These are phyloP conservation scores for Cladosporium sp. DNA, from an alignment of 2,329 filamentous ascomycete genomes.

Conservation along the genomic window DNA sequence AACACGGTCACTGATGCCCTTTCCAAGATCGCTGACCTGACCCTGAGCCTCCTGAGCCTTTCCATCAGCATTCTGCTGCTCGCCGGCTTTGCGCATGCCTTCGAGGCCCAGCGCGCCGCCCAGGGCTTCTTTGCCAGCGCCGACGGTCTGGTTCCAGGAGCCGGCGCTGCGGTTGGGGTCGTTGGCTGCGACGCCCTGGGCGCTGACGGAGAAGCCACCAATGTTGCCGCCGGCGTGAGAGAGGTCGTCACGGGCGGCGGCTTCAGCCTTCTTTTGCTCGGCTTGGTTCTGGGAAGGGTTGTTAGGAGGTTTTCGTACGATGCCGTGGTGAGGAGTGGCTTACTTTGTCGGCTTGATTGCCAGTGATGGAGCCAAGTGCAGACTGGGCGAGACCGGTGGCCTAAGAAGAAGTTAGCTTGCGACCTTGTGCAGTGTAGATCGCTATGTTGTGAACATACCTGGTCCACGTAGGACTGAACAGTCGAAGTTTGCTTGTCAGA, in stretches of 20 bases:
- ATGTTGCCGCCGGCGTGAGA: conserved; percentile 72
- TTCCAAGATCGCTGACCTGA: conserved; percentile 69
- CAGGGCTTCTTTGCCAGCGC: conserved; percentile 74
- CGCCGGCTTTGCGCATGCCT: conserved; percentile 68
- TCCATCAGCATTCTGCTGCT: conserved; percentile 73
- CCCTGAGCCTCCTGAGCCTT: conserved; percentile 79
- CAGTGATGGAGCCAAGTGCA: conserved; percentile 67
- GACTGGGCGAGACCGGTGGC: conserved; percentile 70
- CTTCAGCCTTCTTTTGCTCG: conserved; percentile 61
- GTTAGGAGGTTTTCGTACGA: not conserved
- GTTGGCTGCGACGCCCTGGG: conserved; percentile 68
- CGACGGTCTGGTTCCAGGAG: conserved; percentile 84
- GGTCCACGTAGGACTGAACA: conserved; percentile 66
- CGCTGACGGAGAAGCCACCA: conserved; percentile 66
- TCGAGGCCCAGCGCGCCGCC: conserved; percentile 74
- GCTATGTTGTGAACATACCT: conserved; percentile 6
- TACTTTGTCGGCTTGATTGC: conserved; percentile 64
- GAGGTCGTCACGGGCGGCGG: conserved; percentile 63
- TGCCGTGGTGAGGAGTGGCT: conserved; percentile 3
- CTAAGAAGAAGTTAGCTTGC: conserved; percentile 42
- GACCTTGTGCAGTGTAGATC: not conserved
- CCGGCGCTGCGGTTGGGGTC: conserved; percentile 68
- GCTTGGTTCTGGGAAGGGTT: conserved; percentile 48
- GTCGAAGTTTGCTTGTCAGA: conserved; percentile 64
- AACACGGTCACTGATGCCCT: conserved; percentile 51